phyloP scores from a whole-genome alignment of 2,329 filamentous ascomycete species.

The Ilyonectria mors-panacis region DNA sequence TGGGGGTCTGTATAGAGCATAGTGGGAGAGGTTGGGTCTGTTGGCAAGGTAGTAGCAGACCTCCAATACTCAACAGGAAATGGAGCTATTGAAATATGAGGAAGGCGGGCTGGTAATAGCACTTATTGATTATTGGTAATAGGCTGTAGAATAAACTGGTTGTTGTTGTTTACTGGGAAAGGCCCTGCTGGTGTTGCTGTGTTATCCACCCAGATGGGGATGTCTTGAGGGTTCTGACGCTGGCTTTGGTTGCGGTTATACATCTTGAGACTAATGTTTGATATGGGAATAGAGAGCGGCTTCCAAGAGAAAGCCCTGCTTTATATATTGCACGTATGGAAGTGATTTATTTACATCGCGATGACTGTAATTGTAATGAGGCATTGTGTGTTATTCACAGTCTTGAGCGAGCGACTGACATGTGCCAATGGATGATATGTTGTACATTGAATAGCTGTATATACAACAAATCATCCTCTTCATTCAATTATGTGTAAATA shows the following conservation, averaged over 20 bases:
- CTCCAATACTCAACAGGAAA: not conserved
- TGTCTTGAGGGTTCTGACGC: not conserved
- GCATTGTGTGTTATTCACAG: no score
- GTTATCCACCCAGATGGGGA: not conserved
- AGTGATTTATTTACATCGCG: slow-evolving; percentile 13
- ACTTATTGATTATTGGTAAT: not conserved
- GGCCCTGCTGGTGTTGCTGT: not conserved
- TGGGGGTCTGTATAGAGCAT: not conserved
- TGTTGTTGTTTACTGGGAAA: not conserved
- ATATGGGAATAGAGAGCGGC: slow-evolving; percentile 9
- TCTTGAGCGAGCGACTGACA: no score
- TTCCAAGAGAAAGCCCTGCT: not conserved
- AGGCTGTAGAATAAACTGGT: not conserved
- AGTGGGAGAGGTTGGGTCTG: not conserved
- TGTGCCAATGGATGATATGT: no score
- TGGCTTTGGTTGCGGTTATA: not conserved
- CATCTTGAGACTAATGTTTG: not conserved
- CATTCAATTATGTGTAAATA: no score
- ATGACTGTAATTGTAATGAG: no score
- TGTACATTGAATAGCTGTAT: no score
- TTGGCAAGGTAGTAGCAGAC: not conserved
- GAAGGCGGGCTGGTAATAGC: no score
- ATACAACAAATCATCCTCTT: no score
- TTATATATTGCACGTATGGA: slow-evolving; percentile 6
- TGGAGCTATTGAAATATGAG: not conserved